Conservation (phyloP, 768 basidiomycete genomes). For the Hebeloma cylindrosporum region DNA sequence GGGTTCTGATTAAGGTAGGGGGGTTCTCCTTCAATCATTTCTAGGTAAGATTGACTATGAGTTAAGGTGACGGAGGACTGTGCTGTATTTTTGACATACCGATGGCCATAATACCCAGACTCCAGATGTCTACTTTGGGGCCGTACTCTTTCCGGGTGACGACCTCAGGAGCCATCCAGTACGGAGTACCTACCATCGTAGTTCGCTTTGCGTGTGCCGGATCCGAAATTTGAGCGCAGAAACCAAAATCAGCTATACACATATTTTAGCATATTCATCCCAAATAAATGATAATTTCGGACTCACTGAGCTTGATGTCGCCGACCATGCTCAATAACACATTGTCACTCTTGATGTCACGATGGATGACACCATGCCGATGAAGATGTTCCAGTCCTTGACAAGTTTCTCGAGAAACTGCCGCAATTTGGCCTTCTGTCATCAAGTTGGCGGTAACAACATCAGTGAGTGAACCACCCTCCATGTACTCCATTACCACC, state of each 20-base stretch:
- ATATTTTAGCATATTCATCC: slow-evolving; percentile 4
- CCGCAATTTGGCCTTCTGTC: slow-evolving; percentile 98
- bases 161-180: slow-evolving; percentile 99
- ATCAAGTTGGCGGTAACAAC: slow-evolving; percentile 95
- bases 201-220: slow-evolving; percentile 88
- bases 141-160: slow-evolving; percentile 98
- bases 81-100: slow-evolving; percentile 44
- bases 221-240: slow-evolving; percentile 95
- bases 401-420: slow-evolving; percentile 88
- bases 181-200: slow-evolving; percentile 98
- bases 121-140: slow-evolving; percentile 98
- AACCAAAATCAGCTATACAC: slow-evolving; percentile 90
- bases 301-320: slow-evolving; percentile 97
- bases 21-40: slow-evolving; percentile 98
- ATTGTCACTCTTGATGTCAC: slow-evolving; percentile 99
- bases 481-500: slow-evolving; percentile 99
- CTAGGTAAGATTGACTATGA: no score
- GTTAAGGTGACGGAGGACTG: no score
- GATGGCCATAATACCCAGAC: slow-evolving; percentile 93
- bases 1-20: slow-evolving; percentile 97
- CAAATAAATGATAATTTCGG: not conserved
- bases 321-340: slow-evolving; percentile 89
- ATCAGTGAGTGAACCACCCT: slow-evolving; percentile 91
- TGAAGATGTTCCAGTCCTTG: slow-evolving; percentile 96
- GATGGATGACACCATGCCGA: slow-evolving; percentile 94